Conservation (phyloP, 768 basidiomycete genomes). For the Amanita pseudoporphyria region DNA sequence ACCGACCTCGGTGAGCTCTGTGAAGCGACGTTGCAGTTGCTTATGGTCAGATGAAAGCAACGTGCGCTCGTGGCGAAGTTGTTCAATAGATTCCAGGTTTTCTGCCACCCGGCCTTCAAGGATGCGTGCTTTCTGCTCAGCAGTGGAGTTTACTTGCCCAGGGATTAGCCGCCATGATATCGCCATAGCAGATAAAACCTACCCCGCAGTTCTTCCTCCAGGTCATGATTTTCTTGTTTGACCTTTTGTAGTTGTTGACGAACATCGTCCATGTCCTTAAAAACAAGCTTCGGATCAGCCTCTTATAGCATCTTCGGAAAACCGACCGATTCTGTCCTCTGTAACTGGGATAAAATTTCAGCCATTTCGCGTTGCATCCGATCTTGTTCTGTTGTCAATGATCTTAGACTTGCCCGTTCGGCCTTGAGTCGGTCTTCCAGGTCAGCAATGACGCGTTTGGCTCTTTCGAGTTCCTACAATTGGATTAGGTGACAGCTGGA, state of each 20-base stretch:
- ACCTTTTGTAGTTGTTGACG: slow-evolving; percentile 54
- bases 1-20: slow-evolving; percentile 58
- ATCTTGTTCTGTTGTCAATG: slow-evolving; percentile 54
- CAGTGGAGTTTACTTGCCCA: slow-evolving; percentile 45
- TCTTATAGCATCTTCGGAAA: background rate
- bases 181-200: slow-evolving; percentile 12
- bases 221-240: slow-evolving; percentile 64
- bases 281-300: background rate
- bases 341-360: slow-evolving; percentile 50
- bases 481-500: background rate
- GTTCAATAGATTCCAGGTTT: slow-evolving; percentile 62
- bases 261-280: slow-evolving; percentile 73
- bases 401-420: slow-evolving; percentile 58
- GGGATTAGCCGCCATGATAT: background rate
- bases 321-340: slow-evolving; percentile 62
- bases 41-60: slow-evolving; percentile 63
- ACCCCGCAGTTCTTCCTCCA: slow-evolving; percentile 72
- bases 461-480: slow-evolving; percentile 59
- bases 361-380: slow-evolving; percentile 57
- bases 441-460: slow-evolving; percentile 53
- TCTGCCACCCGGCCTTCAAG: slow-evolving; percentile 60
- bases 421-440: slow-evolving; percentile 63
- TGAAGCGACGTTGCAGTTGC: slow-evolving; percentile 57
- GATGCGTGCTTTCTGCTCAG: slow-evolving; percentile 64
- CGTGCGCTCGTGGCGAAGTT: slow-evolving; percentile 69